These are phyloP conservation scores for Claviceps africana DNA, from an alignment of 2,329 filamentous ascomycete genomes.

Conservation along the genomic window DNA sequence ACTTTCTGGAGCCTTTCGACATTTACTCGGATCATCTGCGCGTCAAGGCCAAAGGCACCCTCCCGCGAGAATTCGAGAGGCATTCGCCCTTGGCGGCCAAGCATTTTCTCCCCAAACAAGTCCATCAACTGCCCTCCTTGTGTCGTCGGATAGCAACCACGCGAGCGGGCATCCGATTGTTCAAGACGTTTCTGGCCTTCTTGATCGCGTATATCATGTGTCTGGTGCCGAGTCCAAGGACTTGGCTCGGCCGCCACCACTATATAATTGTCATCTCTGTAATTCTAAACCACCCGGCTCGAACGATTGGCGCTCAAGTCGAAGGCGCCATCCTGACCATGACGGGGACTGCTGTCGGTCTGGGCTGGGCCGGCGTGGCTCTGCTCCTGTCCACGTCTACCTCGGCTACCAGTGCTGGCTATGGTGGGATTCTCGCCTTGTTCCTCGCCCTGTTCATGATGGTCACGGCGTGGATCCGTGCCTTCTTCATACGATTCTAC, in stretches of 20 bases:
- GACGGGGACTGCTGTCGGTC: slow-evolving; percentile 36
- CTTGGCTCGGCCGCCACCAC: slow-evolving; percentile 38
- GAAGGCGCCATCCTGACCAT: slow-evolving; percentile 40
- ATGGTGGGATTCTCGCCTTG: slow-evolving; percentile 38
- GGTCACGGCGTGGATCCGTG: slow-evolving; percentile 35
- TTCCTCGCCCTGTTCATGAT: slow-evolving; percentile 41
- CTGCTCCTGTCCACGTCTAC: slow-evolving; percentile 40
- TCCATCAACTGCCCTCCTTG: slow-evolving; percentile 28
- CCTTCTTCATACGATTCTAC: slow-evolving; percentile 41
- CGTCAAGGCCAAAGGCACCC: slow-evolving; percentile 26
- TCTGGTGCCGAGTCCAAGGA: slow-evolving; percentile 31
- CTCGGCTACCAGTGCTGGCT: slow-evolving; percentile 25
- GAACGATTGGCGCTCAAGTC: slow-evolving; percentile 41
- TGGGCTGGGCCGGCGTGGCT: slow-evolving; percentile 41
- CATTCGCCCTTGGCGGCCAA: slow-evolving; percentile 31
- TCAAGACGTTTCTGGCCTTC: slow-evolving; percentile 42
- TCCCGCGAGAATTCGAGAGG: slow-evolving; percentile 33
- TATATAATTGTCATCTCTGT: slow-evolving; percentile 43
- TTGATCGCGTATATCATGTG: slow-evolving; percentile 42
- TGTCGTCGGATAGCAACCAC: slow-evolving; percentile 29
- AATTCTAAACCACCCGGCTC: slow-evolving; percentile 43
- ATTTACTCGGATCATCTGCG: slow-evolving; percentile 25
- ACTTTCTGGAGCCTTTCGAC: slow-evolving; percentile 30
- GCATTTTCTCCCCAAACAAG: slow-evolving; percentile 33
- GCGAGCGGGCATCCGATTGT: slow-evolving; percentile 34